Base-by-base conservation (phyloP, 257 asterid species). In the Solanum boliviense region DNA sequence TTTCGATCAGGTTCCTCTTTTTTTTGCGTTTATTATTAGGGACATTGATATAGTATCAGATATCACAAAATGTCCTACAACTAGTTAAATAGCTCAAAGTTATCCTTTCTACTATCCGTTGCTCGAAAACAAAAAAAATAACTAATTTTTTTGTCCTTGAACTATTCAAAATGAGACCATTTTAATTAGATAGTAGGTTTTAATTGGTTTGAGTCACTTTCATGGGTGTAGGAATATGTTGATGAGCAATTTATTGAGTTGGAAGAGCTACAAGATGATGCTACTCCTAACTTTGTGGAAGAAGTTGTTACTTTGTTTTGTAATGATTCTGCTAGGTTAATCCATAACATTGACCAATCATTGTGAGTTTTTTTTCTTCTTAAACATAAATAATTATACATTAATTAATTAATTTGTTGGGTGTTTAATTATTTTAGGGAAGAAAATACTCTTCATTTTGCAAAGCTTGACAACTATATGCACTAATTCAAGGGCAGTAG, bases 401-500 rank as follows among this genome's bases (percentile, higher is more conserved):
- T 13, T 46, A 7, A 46, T 13, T 46, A 13, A 46, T 46, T 46
- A 46, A 13, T 46, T 44, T 44, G 2, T 44, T 44, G 52, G 52
- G 52, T 44, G 52, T 44, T 44, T 12, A 44, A 44, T 44, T 44
- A 44, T 12, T 71, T 48, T 75, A 92, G 93, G 88, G 93, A 90
- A 81, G 90, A 84, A 38, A 58, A n/a, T 13, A 91, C 93, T 86
- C 83, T 73, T 65, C 91, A 92, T 83, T 88, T 88, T 86, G 35
- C 34, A 3, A 92, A 92, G 93, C 92, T 94, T 88, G 99, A 95
- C 39, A 88, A 83, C 74, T 84, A 32, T 83, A 95, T 96, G 95
- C 96, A 95, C 89, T 98, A 94, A 90, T 94, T 96, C 92, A 93
- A 88, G 87, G 95, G 97, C 72, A 94, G 97, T 89, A 89, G 95